Evolutionary conservation across 78 protist species (phyloP).

Genomic region (Pigoraptor vietnamica): DNA sequence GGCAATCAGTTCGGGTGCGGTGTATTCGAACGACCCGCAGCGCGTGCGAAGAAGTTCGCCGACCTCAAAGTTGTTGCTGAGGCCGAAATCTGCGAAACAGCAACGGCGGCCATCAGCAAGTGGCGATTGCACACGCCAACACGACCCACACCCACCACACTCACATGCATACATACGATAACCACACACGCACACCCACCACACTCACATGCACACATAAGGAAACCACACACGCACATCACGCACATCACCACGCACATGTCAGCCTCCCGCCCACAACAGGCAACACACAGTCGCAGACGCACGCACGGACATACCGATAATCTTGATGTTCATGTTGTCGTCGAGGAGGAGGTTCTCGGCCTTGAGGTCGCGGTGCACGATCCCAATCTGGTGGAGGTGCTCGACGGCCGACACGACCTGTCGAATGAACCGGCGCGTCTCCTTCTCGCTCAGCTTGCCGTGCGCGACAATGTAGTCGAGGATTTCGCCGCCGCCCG

Average conservation of each 20-base stretch:
- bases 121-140: no score
- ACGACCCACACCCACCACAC: no score
- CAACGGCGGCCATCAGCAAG: no score
- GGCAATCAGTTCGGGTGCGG: conserved; percentile 73
- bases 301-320: conserved; percentile 11
- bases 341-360: conserved; percentile 76
- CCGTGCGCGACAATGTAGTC: conserved; percentile 30
- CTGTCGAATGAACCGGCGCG: conserved; percentile 45
- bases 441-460: conserved; percentile 35
- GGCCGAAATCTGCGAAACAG: conserved; percentile 67
- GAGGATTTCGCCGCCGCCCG: conserved; percentile 44
- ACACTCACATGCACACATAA: no score
- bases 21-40: conserved; percentile 84
- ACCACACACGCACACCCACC: neutral
- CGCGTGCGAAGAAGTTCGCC: conserved; percentile 56
- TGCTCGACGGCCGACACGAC: conserved; percentile 44
- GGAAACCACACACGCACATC: no score
- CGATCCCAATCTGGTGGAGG: conserved; percentile 18
- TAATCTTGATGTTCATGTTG: conserved; percentile 62
- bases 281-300: no score
- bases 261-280: no score
- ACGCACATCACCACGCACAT: no score
- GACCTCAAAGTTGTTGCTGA: conserved; percentile 41
- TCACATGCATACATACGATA: neutral
- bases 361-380: conserved; percentile 59